Conservation (phyloP, 192 early-diverging fungal genomes). For the Chytriomyces sp. region DNA sequence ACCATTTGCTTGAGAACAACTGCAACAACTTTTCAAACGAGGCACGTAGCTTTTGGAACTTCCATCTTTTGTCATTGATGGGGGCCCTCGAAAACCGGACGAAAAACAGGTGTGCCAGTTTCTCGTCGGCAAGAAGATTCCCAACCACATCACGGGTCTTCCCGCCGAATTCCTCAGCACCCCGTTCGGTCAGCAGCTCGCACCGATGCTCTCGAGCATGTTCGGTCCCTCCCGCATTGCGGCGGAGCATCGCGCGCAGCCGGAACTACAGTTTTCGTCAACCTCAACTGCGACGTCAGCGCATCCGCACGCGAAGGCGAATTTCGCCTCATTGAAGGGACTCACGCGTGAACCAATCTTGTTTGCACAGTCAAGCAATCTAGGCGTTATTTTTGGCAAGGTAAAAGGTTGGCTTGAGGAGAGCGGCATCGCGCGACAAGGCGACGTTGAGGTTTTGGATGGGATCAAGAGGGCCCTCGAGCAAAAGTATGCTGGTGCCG, state of each 20-base stretch:
- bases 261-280: slow-evolving; percentile 20
- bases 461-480: slow-evolving; percentile 33
- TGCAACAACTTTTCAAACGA: slow-evolving; percentile 60
- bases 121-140: slow-evolving; percentile 75
- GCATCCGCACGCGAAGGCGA: slow-evolving; percentile 62
- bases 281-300: slow-evolving; percentile 46
- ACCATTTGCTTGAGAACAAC: slow-evolving; percentile 87
- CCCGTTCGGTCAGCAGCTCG: slow-evolving; percentile 47
- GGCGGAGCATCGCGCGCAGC: slow-evolving; percentile 32
- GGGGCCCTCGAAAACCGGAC: not conserved
- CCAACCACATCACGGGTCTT: slow-evolving; percentile 71
- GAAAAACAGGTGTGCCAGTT: slow-evolving; percentile 78
- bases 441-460: slow-evolving; percentile 6
- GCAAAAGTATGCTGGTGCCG: slow-evolving; percentile 27
- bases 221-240: slow-evolving; percentile 44
- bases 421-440: not conserved
- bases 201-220: slow-evolving; percentile 44
- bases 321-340: slow-evolving; percentile 41
- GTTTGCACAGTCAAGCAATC: slow-evolving; percentile 40
- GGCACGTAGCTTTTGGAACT: not conserved
- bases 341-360: slow-evolving; percentile 41
- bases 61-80: not conserved
- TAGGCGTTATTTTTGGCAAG: slow-evolving; percentile 51
- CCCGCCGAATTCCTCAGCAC: slow-evolving; percentile 52
- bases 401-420: slow-evolving; percentile 16